Conservation (phyloP, 148 eudicot species). For the Rhododendron mucronatum region DNA sequence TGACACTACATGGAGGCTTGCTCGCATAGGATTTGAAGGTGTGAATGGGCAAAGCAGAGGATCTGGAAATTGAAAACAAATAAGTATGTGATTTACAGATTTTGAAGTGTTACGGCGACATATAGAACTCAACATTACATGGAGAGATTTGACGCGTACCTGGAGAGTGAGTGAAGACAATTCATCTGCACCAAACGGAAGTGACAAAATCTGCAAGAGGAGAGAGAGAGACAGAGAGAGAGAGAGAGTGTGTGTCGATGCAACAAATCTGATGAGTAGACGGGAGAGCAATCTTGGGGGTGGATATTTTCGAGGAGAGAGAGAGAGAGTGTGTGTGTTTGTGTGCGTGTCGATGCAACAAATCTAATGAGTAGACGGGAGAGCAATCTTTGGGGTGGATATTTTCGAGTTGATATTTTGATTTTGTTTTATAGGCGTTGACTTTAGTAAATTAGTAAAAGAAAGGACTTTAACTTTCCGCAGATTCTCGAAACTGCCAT, state of each 20-base stretch:
- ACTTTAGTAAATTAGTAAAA: not conserved
- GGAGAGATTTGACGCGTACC: slow-evolving; percentile 20
- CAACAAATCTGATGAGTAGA: not conserved
- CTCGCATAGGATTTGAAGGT: slow-evolving; percentile 25
- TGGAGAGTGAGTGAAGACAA: slow-evolving; percentile 56
- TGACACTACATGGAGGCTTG: slow-evolving; percentile 23
- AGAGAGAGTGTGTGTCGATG: not conserved
- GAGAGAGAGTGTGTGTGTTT: no score
- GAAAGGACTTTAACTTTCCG: not conserved
- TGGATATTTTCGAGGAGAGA: not conserved
- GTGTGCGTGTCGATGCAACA: no score
- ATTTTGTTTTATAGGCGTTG: not conserved
- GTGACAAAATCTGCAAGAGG: not conserved
- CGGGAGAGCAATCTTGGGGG: not conserved
- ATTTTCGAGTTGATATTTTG: not conserved
- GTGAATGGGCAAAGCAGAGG: slow-evolving; percentile 28
- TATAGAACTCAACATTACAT: no score
- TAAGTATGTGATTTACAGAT: not conserved
- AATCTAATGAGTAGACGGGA: no score
- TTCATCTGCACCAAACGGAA: slow-evolving; percentile 32
- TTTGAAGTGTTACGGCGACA: not conserved
- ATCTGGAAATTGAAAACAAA: slow-evolving; percentile 27
- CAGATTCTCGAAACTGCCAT: slow-evolving; percentile 16
- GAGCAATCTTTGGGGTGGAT: no score
- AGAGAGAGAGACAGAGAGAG: slow-evolving; percentile 13